Evolutionary conservation across 1,284 basidiomycete genomes (phyloP), one percentile per base, ranked within the genome.

Genomic region (Ganoderma sinense): DNA sequence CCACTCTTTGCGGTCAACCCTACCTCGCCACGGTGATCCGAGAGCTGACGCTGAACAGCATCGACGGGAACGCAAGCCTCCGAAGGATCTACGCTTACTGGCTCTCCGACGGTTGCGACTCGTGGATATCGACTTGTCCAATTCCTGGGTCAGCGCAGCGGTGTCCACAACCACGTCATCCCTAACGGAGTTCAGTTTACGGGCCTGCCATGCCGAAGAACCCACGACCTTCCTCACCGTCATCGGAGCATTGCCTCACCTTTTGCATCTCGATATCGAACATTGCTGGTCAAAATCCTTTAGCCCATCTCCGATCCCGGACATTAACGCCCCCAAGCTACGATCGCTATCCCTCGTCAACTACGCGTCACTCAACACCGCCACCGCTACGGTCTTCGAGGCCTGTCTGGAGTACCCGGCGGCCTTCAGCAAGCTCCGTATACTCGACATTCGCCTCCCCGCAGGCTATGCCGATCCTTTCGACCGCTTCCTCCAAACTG

Each of bases 11-110:
- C 10, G 58, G 20, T 31, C 70, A 71, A 56, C 74, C 75, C 8
- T 60, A 62, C 20, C 53, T 76, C 51, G 73, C 59, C 2, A 31
- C n/a, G 2, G 18, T 66, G 45, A 69, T 74, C 23, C 72, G 68
- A 43, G 64, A 68, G 13, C 65, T 76, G 18, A 61, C 62, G 14
- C 43, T 75, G 20, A 14, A 45, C n/a, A 45, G 45, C 33, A 10
- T 61, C 7, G 39, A 43, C 45, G 29, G 18, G 40, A 40, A 7
- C 62, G 58, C 10, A 23, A n/a, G 20, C 59, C 62, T 2, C 58
- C 61, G 4, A 59, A 43, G 4, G 20, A 18, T 10, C 39, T 63
- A 20, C 48, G 23, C 13, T 64, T 60, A 13, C 41, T 62, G 4
- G 36, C 29, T 41, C 26, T 71, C 10, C 61, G 31, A 13, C 64